Conservation (phyloP, 2,329 filamentous ascomycete species). For the Aspergillus puulaauensis region DNA sequence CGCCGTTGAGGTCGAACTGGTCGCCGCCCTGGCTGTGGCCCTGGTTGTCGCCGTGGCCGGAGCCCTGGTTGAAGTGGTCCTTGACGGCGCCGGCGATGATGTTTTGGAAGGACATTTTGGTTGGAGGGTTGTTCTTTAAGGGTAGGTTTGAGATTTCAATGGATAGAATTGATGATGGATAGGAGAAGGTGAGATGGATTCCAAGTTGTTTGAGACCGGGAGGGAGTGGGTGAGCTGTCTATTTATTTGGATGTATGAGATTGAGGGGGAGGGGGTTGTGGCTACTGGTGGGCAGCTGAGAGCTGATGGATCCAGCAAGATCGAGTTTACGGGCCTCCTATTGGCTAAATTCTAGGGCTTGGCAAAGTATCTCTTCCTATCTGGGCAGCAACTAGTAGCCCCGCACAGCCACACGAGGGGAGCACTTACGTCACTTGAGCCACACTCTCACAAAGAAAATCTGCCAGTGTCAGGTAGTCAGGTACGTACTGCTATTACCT, state of each 20-base stretch:
- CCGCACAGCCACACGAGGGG: background rate
- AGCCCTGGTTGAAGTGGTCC: conserved; percentile 10
- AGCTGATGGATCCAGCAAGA: background rate
- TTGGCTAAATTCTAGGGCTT: too few species aligned
- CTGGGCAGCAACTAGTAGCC: background rate
- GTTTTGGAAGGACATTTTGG: conserved; percentile 25
- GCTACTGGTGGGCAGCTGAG: conserved; percentile 9
- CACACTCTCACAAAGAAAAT: background rate
- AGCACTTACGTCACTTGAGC: background rate
- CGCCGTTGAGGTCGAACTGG: conserved; percentile 53
- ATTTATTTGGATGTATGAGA: conserved; percentile 6
- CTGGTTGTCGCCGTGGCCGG: background rate
- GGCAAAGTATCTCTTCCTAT: background rate
- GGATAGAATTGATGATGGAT: background rate
- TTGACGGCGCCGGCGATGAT: conserved; percentile 17
- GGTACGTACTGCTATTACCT: background rate
- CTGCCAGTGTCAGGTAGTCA: too few species aligned
- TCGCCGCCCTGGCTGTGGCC: conserved; percentile 5
- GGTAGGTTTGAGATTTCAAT: background rate
- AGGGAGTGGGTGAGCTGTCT: background rate
- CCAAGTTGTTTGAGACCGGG: background rate
- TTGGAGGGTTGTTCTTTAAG: background rate
- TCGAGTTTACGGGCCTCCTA: background rate
- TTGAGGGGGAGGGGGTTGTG: background rate
- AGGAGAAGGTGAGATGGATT: background rate